Evolutionary conservation across 768 basidiomycete genomes (phyloP), one percentile per base, ranked within the genome.

Genomic region (Tylopilus balloui): DNA sequence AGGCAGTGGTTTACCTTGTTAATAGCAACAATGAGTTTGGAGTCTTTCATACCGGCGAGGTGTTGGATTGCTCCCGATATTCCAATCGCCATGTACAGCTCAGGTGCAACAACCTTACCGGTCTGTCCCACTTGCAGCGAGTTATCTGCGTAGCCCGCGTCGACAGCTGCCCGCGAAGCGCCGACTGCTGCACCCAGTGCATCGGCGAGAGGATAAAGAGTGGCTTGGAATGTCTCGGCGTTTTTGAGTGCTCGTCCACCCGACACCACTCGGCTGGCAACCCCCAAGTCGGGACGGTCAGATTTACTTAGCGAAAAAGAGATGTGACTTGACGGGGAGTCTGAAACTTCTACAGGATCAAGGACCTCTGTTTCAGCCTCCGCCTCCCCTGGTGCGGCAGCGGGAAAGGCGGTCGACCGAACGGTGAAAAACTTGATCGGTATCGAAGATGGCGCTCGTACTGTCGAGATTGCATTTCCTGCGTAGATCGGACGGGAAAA

Each of bases 61-160:
- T 99, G 96, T 71, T 99, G 96, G 60, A 98, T 99, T 13, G 96
- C 96, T 15, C 96, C 96, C 9, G 93, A 96, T 59, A 99, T 98
- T 43, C 96, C 96, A 42, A 98, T 70, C 4, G 96, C 96, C 69
- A 98, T 80, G 70, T 99, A 99, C 45, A 99, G 73, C 64, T 95
- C 90, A 0, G 96, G 95, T 3, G 96, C 95, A 36, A 98, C 94
- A 29, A 99, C 88, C 71, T 98, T 98, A 47, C 96, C 96, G 0
- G 96, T 99, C 74, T 99, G 96, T 20, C 96, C 96, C n/a, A 99
- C 96, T 69, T 99, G 96, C 43, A 97, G 64, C 4, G 91, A 93
- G 71, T 98, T 98, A 69, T 98, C 96, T 24, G 92, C 92, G 62
- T 98, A 98, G 1, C 96, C 96, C 23, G 93, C 91, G 67, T 99